These are phyloP conservation scores for Blastocystis sp. DNA, from an alignment of 352 stramenopile genomes.

Conservation along the genomic window DNA sequence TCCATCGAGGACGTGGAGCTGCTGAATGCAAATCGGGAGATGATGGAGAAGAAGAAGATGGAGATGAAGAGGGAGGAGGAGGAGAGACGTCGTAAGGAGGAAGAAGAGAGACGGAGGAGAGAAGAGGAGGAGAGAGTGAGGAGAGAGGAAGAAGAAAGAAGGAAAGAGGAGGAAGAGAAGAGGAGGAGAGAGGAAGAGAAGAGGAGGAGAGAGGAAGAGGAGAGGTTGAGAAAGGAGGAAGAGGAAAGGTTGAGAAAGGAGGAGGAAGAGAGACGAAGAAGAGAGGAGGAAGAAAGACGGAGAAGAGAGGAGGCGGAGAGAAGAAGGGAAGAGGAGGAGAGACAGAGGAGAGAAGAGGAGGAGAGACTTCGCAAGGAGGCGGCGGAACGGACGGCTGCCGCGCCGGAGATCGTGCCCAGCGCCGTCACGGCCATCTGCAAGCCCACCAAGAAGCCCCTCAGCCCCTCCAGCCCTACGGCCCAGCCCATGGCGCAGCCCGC, in stretches of 20 bases:
- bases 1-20: background rate
- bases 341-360: background rate
- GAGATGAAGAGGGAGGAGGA: background rate
- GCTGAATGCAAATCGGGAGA: background rate
- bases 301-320: background rate
- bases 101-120: background rate
- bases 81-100: background rate
- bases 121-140: background rate
- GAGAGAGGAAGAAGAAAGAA: background rate
- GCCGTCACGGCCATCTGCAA: background rate
- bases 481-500: background rate
- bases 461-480: background rate
- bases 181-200: constrained; percentile 5
- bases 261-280: background rate
- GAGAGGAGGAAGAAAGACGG: too few relatives aligned
- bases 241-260: background rate
- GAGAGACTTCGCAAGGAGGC: too few relatives aligned
- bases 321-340: background rate
- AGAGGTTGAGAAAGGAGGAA: background rate
- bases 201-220: background rate
- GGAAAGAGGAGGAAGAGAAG: background rate
- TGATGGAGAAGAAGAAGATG: background rate
- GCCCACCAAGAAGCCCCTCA: background rate
- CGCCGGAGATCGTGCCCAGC: background rate
- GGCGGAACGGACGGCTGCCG: too few relatives aligned